Base-by-base conservation (phyloP, 805 yeast species). In the Candida verbasci region DNA sequence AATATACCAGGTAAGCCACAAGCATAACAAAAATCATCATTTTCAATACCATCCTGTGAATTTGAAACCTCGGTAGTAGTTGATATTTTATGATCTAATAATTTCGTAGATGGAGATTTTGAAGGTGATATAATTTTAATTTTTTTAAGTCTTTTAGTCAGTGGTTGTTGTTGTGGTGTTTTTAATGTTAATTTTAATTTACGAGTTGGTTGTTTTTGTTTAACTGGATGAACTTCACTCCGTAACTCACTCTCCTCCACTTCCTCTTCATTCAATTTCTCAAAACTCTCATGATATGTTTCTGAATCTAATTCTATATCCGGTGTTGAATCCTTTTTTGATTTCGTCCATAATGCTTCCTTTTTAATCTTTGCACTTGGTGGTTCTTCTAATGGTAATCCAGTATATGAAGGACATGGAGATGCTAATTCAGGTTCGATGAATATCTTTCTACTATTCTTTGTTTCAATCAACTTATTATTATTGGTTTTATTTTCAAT, bases 1-100 rank as follows among this genome's bases (percentile, higher is more conserved):
- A 91, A 88, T 18, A 85, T 72, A 9, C 98, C 98, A 0, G 88
- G 68, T 18, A 87, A 86, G 2, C 94, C 89, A 62, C 98, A 91
- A 0, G 93, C 72, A n/a, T 85, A 68, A 53, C 98, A 91, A 56
- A 73, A 89, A 56, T 91, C 98, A 43, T 89, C 94, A 55, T 91
- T 93, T 40, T 60, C 52, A n/a, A n/a, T n/a, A n/a, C n/a, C n/a
- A n/a, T n/a, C n/a, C n/a, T n/a, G n/a, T n/a, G n/a, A n/a, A n/a
- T n/a, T n/a, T n/a, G n/a, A n/a, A n/a, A n/a, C n/a, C n/a, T n/a
- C n/a, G n/a, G n/a, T n/a, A n/a, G n/a, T n/a, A n/a, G n/a, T n/a
- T n/a, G n/a, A n/a, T n/a, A n/a, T n/a, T n/a, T n/a, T n/a, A n/a
- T n/a, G n/a, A 26, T 26, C 31, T 14, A 29, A 9, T 17, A 63